phyloP scores from a whole-genome alignment of 2,329 filamentous ascomycete genomes.

The Pseudogymnoascus sp. region DNA sequence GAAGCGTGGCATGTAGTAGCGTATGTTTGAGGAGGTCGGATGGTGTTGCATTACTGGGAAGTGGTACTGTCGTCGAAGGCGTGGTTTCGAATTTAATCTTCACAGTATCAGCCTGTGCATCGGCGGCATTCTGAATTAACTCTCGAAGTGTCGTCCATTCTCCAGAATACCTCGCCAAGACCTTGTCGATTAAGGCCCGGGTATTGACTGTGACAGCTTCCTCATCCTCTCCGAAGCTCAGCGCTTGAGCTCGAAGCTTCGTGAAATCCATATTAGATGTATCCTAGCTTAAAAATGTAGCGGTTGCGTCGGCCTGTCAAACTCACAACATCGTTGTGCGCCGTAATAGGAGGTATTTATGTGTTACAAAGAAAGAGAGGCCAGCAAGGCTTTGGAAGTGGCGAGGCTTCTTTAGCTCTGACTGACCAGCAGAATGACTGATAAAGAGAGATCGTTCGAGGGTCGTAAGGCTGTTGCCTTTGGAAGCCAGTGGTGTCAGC shows the following conservation, averaged over 20 bases:
- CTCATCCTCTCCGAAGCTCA: constrained; percentile 81
- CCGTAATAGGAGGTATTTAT: neutral
- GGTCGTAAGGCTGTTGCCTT: neutral
- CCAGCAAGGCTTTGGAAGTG: neutral
- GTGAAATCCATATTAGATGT: constrained; percentile 58
- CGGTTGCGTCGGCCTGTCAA: neutral
- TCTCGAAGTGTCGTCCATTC: constrained; percentile 90
- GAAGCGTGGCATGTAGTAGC: constrained; percentile 77
- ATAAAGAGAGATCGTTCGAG: neutral
- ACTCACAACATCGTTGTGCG: neutral
- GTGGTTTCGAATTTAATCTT: constrained; percentile 87
- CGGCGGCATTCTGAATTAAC: constrained; percentile 96
- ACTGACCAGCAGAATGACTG: neutral
- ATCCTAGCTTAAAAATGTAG: neutral
- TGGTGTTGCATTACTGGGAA: constrained; percentile 54
- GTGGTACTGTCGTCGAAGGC: constrained; percentile 71
- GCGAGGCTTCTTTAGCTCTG: neutral
- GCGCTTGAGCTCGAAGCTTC: constrained; percentile 76
- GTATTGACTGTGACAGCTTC: constrained; percentile 98
- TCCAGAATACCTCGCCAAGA: constrained; percentile 89
- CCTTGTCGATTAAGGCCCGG: constrained; percentile 93
- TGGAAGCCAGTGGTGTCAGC: neutral
- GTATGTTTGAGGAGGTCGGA: constrained; percentile 75
- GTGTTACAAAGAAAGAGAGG: neutral
- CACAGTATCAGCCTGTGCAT: constrained; percentile 85